Percentiles rank a stretch among this genome's conserved stretches.
These are phyloP conservation scores for Arachis monticola DNA, from an alignment of 331 rosid genomes.

Conservation along the genomic window DNA sequence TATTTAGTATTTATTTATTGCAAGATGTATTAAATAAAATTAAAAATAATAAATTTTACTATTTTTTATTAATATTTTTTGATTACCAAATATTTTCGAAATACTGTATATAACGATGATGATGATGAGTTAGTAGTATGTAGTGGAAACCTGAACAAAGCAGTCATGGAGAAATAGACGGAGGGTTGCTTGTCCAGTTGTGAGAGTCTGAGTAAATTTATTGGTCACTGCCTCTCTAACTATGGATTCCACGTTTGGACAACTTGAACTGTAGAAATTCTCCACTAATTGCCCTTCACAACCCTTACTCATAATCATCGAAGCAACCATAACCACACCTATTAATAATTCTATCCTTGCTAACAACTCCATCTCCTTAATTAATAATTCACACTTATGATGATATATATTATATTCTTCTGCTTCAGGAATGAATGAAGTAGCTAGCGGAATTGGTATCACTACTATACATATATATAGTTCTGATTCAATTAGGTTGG, in stretches of 20 bases:
- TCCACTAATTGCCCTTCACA: slow-evolving; percentile 52
- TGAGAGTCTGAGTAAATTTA: slow-evolving; percentile 55
- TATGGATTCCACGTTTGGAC: slow-evolving; percentile 71
- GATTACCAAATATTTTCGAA: too few relatives aligned
- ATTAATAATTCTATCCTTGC: slow-evolving; percentile 14
- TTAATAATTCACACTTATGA: too few relatives aligned
- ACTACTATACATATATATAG: background rate
- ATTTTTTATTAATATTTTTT: background rate
- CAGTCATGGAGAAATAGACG: slow-evolving; percentile 92
- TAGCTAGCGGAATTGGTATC: background rate
- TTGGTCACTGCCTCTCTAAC: slow-evolving; percentile 64
- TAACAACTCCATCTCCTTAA: slow-evolving; percentile 21
- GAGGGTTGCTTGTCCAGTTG: slow-evolving; percentile 72
- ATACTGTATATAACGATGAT: too few relatives aligned
- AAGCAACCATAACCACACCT: slow-evolving; percentile 38
- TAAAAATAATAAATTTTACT: background rate
- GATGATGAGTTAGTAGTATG: too few relatives aligned
- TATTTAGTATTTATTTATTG: too few relatives aligned
- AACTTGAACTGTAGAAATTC: slow-evolving; percentile 57
- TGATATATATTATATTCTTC: slow-evolving; percentile 13
- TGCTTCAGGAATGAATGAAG: background rate
- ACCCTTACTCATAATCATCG: slow-evolving; percentile 33
- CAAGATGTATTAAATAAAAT: too few relatives aligned
- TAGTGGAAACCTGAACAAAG: slow-evolving; percentile 58
- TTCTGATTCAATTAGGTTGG: background rate